Conservation (phyloP, 148 eudicot genomes). For the Fagopyrum esculentum region DNA sequence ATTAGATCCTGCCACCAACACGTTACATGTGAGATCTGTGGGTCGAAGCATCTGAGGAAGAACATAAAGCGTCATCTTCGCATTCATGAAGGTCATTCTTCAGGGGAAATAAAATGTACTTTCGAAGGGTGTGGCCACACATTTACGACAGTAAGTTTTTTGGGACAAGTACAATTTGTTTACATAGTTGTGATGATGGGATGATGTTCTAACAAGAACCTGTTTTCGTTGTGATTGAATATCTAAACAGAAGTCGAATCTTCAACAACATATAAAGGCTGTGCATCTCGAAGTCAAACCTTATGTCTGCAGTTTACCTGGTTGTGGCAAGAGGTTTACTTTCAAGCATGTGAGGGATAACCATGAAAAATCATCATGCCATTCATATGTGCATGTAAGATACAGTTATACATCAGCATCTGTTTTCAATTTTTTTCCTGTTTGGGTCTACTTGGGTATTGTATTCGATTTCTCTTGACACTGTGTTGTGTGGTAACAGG, state of each 20-base stretch:
- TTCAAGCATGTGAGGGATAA: conserved; percentile 93
- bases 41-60: conserved; percentile 72
- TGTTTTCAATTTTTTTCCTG: neutral
- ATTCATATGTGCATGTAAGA: conserved; percentile 50
- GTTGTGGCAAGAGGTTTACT: conserved; percentile 70
- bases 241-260: conserved; percentile 64
- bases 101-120: conserved; percentile 41
- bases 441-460: neutral
- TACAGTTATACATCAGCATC: neutral
- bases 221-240: neutral
- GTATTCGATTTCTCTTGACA: neutral
- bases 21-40: conserved; percentile 69
- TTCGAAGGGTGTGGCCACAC: conserved; percentile 56
- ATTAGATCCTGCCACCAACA: conserved; percentile 59
- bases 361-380: conserved; percentile 71
- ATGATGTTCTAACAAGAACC: neutral
- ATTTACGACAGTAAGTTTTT: conserved; percentile 58
- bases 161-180: neutral
- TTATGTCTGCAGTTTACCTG: conserved; percentile 51
- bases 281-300: conserved; percentile 59
- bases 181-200: neutral
- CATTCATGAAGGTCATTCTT: conserved; percentile 35
- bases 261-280: conserved; percentile 74
- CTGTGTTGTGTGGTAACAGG: conserved; percentile 14
- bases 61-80: conserved; percentile 78